phyloP scores from a whole-genome alignment of 768 basidiomycete genomes.

The Cubamyces lactineus region DNA sequence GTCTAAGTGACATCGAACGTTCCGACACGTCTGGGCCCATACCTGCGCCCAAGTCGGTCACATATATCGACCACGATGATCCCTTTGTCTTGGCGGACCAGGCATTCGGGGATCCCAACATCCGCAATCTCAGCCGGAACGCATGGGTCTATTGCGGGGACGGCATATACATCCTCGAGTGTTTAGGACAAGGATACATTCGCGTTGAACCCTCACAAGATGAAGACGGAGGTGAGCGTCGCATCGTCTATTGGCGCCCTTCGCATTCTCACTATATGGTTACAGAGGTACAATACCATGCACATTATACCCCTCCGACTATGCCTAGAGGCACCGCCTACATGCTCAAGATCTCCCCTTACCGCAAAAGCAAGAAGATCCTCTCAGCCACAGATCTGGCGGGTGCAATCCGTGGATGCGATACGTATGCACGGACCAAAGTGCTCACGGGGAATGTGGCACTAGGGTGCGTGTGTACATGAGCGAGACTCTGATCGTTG shows the following conservation, averaged over 20 bases:
- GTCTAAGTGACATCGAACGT: neutral
- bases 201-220: conserved; percentile 54
- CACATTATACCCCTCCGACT: conserved; percentile 57
- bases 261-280: neutral
- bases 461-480: conserved; percentile 47
- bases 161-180: conserved; percentile 73
- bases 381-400: conserved; percentile 55
- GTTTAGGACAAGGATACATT: conserved; percentile 69
- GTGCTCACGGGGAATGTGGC: conserved; percentile 54
- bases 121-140: conserved; percentile 54
- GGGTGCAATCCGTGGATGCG: conserved; percentile 68
- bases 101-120: conserved; percentile 56
- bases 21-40: conserved; percentile 28
- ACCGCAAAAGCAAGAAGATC: conserved; percentile 46
- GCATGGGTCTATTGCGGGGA: conserved; percentile 85
- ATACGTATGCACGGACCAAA: conserved; percentile 63
- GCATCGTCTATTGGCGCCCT: neutral
- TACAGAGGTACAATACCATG: conserved; percentile 46
- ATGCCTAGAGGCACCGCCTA: conserved; percentile 48
- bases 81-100: conserved; percentile 62
- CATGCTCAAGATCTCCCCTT: conserved; percentile 55
- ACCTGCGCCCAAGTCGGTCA: conserved; percentile 63
- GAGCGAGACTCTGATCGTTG: neutral
- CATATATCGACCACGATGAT: conserved; percentile 77
- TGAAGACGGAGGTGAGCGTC: conserved; percentile 37